Conservation (phyloP, 1,284 basidiomycete species). For the Tilletia setariae region DNA sequence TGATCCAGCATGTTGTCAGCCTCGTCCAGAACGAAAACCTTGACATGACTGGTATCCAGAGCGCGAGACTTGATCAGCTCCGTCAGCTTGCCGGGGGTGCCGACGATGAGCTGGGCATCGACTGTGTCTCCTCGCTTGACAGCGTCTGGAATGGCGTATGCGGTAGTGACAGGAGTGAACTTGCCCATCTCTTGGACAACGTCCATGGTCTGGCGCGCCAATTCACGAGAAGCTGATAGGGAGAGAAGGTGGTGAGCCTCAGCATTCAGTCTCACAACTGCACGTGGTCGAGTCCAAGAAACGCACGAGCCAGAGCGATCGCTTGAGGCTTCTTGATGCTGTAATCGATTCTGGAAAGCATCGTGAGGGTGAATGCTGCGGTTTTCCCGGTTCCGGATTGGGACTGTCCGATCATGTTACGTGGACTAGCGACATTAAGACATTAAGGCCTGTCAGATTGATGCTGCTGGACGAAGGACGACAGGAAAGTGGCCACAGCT, state of each 20-base stretch:
- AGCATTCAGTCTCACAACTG: background rate
- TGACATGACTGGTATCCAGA: slow-evolving; percentile 71
- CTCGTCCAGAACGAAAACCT: slow-evolving; percentile 95
- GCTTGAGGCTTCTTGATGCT: slow-evolving; percentile 73
- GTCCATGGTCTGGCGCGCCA: slow-evolving; percentile 95
- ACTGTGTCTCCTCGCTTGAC: slow-evolving; percentile 68
- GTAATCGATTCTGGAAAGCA: slow-evolving; percentile 91
- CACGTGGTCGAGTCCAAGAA: background rate
- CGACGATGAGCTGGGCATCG: slow-evolving; percentile 86
- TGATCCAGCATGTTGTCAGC: slow-evolving; percentile 98
- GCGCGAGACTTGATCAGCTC: slow-evolving; percentile 64
- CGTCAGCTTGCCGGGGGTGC: slow-evolving; percentile 91
- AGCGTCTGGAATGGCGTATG: slow-evolving; percentile 85
- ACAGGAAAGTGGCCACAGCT: slow-evolving; percentile 21
- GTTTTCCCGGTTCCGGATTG: slow-evolving; percentile 99
- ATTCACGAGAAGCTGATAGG: slow-evolving; percentile 80
- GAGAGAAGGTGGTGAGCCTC: slow-evolving; percentile 57
- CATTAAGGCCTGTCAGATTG: too few species aligned
- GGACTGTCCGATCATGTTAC: slow-evolving; percentile 98
- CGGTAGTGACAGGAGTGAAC: slow-evolving; percentile 85
- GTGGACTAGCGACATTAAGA: slow-evolving; percentile 52
- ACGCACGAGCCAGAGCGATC: slow-evolving; percentile 42
- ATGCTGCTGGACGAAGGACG: background rate
- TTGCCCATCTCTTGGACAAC: slow-evolving; percentile 93
- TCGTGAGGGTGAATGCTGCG: slow-evolving; percentile 94